Conservation (phyloP, 495 filamentous ascomycete species). For the Letharia columbiana region DNA sequence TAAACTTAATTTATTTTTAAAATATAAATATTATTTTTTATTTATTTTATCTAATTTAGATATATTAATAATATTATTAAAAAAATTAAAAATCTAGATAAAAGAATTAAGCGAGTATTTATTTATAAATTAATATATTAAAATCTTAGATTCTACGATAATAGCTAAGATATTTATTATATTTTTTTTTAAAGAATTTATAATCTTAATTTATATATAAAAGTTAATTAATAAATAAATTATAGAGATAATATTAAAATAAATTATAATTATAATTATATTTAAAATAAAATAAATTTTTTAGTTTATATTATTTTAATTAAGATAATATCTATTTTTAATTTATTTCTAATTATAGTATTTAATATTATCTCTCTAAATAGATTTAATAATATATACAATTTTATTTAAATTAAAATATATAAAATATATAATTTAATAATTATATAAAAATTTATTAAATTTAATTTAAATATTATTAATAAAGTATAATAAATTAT, state of each 20-base stretch:
- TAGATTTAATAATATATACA: too few relatives aligned
- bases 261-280: background rate
- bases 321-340: background rate
- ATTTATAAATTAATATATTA: background rate
- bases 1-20: too few relatives aligned
- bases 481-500: too few relatives aligned
- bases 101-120: background rate
- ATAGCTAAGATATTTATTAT: background rate
- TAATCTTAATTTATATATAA: background rate
- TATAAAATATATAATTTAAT: too few relatives aligned
- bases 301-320: background rate
- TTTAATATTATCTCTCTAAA: too few relatives aligned
- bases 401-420: too few relatives aligned
- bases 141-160: background rate
- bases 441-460: too few relatives aligned
- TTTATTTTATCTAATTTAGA: background rate
- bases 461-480: too few relatives aligned
- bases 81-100: background rate
- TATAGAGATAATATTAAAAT: background rate
- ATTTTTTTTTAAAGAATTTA: background rate
- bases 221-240: background rate
- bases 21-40: background rate
- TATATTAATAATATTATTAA: background rate
- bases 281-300: background rate
- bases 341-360: too few relatives aligned